phyloP scores from a whole-genome alignment of 495 filamentous ascomycete species.

The Hypoxylon fragiforme region DNA sequence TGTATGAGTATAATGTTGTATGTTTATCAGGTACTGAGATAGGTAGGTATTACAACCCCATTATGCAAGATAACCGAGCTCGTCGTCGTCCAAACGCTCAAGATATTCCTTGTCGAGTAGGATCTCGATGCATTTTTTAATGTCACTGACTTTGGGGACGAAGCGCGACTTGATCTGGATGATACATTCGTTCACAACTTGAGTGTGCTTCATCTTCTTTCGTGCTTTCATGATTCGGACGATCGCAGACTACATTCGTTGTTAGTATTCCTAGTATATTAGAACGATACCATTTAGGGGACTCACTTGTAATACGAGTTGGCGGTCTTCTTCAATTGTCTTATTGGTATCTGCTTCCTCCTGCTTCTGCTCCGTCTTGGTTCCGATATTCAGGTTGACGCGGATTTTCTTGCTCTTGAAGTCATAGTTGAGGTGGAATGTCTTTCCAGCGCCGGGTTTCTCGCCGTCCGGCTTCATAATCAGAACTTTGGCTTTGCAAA shows the following conservation, averaged over 20 bases:
- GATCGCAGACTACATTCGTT: slow-evolving; percentile 78
- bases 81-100: slow-evolving; percentile 90
- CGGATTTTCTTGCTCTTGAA: slow-evolving; percentile 98
- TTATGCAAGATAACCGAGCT: slow-evolving; percentile 87
- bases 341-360: slow-evolving; percentile 98
- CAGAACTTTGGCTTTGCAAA: slow-evolving; percentile 90
- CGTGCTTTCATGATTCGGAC: slow-evolving; percentile 99
- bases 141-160: slow-evolving; percentile 87
- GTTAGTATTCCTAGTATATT: slow-evolving; percentile 19
- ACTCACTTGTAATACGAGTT: slow-evolving; percentile 93
- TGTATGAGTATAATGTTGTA: too few species aligned
- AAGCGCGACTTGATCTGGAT: slow-evolving; percentile 93
- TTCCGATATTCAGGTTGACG: slow-evolving; percentile 91
- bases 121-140: slow-evolving; percentile 99
- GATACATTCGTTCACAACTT: slow-evolving; percentile 92
- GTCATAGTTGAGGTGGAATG: slow-evolving; percentile 82
- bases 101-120: slow-evolving; percentile 99
- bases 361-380: slow-evolving; percentile 92
- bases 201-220: slow-evolving; percentile 96
- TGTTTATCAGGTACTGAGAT: slow-evolving; percentile 7
- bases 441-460: slow-evolving; percentile 75
- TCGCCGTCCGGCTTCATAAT: slow-evolving; percentile 66
- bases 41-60: slow-evolving; percentile 10
- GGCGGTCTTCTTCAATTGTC: slow-evolving; percentile 97
- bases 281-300: neutral